Conservation (phyloP, 345 rosid genomes). For the Citrus inodora region DNA sequence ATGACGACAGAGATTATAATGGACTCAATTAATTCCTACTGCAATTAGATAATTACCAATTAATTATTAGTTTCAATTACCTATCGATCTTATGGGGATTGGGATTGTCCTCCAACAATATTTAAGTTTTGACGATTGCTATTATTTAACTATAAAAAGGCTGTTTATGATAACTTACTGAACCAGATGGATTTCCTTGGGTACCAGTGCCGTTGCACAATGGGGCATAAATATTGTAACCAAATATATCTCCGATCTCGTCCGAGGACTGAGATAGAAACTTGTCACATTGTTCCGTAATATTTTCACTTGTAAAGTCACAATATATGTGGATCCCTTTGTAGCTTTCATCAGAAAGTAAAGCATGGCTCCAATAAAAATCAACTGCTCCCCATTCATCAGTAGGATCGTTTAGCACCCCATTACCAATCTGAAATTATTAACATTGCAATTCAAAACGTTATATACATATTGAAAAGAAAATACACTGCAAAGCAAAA, state of each 20-base stretch:
- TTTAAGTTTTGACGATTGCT: too few relatives aligned
- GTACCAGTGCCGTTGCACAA: slow-evolving; percentile 19
- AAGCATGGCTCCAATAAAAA: slow-evolving; percentile 42
- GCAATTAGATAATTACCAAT: too few relatives aligned
- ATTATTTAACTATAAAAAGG: too few relatives aligned
- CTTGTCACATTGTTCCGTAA: slow-evolving; percentile 21
- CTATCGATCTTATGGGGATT: too few relatives aligned
- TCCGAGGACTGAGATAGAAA: slow-evolving; percentile 1
- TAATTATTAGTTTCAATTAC: too few relatives aligned
- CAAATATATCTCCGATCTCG: slow-evolving; percentile 33
- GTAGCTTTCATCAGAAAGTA: slow-evolving; percentile 40
- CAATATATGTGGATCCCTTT: slow-evolving; percentile 22
- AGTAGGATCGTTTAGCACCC: slow-evolving; percentile 28
- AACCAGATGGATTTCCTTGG: background rate
- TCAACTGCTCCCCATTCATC: slow-evolving; percentile 22
- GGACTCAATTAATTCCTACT: background rate
- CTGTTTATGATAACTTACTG: slow-evolving; percentile 11
- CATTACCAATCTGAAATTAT: slow-evolving; percentile 38
- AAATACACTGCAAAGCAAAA: background rate
- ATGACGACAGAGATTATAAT: background rate
- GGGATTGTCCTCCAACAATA: too few relatives aligned
- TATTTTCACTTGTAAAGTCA: slow-evolving; percentile 10
- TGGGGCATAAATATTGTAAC: slow-evolving; percentile 38
- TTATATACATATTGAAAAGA: background rate
- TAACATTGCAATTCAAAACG: background rate